Conservation (phyloP, 495 filamentous ascomycete genomes). For the Saxophila tyrrhenica region DNA sequence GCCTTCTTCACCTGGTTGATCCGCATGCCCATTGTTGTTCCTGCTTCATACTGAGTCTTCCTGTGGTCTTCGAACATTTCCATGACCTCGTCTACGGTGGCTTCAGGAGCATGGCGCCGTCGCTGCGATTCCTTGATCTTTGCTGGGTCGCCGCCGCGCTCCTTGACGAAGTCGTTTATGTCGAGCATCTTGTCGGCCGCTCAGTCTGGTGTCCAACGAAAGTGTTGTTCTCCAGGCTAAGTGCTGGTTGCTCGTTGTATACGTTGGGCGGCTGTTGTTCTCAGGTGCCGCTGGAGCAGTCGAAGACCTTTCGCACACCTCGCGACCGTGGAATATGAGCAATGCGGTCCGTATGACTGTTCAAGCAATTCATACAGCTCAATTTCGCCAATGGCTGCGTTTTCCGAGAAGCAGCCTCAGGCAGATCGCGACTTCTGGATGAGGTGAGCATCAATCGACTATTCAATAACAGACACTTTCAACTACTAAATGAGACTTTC, state of each 20-base stretch:
- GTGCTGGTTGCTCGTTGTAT: too few species aligned
- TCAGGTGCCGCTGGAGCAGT: too few species aligned
- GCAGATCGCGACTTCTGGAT: neutral
- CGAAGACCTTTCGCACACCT: neutral
- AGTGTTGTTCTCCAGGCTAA: too few species aligned
- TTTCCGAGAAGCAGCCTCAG: too few species aligned
- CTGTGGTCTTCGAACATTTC: slow-evolving; percentile 78
- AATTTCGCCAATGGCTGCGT: too few species aligned
- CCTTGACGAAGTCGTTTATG: slow-evolving; percentile 67
- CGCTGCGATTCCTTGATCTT: slow-evolving; percentile 82
- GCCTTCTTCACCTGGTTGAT: slow-evolving; percentile 83
- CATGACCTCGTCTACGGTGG: slow-evolving; percentile 83
- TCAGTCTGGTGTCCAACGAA: too few species aligned
- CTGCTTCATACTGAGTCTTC: slow-evolving; percentile 61
- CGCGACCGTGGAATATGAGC: neutral
- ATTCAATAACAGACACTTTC: too few species aligned
- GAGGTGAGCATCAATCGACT: too few species aligned
- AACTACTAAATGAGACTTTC: too few species aligned
- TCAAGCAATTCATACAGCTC: neutral
- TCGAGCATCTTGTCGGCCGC: slow-evolving; percentile 62
- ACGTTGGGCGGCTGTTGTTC: too few species aligned
- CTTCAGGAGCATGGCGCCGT: slow-evolving; percentile 64
- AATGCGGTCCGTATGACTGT: neutral
- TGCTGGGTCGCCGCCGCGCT: slow-evolving; percentile 80
- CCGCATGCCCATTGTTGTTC: slow-evolving; percentile 61